Base-by-base conservation (phyloP, 257 asterid species). In the Nicotiana undulata region DNA sequence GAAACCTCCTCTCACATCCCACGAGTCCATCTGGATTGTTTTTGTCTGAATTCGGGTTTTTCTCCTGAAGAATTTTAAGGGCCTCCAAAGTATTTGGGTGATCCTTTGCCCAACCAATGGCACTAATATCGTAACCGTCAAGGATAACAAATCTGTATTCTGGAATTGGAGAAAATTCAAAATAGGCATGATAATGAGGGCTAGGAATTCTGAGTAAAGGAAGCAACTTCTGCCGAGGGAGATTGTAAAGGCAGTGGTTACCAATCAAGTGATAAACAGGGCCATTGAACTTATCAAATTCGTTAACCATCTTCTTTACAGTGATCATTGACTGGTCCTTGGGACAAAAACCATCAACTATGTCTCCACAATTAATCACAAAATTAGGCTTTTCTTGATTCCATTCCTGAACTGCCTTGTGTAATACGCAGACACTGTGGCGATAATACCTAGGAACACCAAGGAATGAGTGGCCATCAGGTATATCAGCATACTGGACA, bases 181-280 rank as follows among this genome's bases (percentile, higher is more conserved):
- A 96, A 80, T 92, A 96, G 77, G 98, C 98, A 76, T 20, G 82
- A 31, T 85, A 77, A 29, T 89, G 83, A 15, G 22, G 66, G 16
- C 88, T 76, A 7, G 84, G 86, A 83, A 96, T 90, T 82, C 90
- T 90, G 81, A 96, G 65, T 24, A 92, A 34, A 9, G 97, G 98
- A 77, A 92, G 97, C 81, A 96, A 68, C 18, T 86, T 82, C 65
- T 92, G 95, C 16, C 98, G 97, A 68, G 98, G 97, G 83, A 96
- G 97, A 87, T 96, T 96, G 87, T 96, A 96, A 32, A 96, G 97
- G 85, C 98, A 92, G 83, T 96, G 99, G 32, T 94, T 96, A n/a
- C 99, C 99, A 63, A 94, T 96, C 96, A 94, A 89, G 94, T 96
- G 98, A 85, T 90, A 89, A 15, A 88, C 93, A 0, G 96, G 93